phyloP scores from a whole-genome alignment of 441 rosid species.

The Pelargonium cotyledonis region DNA sequence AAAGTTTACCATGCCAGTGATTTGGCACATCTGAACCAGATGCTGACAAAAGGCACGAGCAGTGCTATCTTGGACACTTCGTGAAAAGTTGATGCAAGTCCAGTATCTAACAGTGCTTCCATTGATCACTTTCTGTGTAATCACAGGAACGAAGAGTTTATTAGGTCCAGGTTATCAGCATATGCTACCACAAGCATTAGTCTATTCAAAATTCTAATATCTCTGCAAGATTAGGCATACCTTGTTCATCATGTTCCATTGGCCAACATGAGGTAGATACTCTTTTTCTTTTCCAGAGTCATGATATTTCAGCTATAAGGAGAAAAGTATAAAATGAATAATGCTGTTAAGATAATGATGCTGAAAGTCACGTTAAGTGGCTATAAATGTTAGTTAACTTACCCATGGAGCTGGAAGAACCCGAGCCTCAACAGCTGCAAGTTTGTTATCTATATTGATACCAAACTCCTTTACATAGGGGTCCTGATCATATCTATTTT shows the following conservation, averaged over 20 bases:
- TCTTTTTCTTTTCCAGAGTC: conserved; percentile 95
- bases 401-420: conserved; percentile 99
- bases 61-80: conserved; percentile 81
- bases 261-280: conserved; percentile 92
- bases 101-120: conserved; percentile 88
- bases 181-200: conserved; percentile 5
- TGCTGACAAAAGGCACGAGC: conserved; percentile 87
- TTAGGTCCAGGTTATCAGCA: conserved; percentile 3
- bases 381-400: conserved; percentile 16
- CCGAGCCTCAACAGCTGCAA: conserved; percentile 88
- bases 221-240: conserved; percentile 25
- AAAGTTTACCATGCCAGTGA: conserved; percentile 83
- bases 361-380: not conserved
- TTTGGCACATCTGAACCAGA: conserved; percentile 91
- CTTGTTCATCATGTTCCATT: conserved; percentile 99
- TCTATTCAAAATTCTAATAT: not conserved
- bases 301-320: conserved; percentile 77
- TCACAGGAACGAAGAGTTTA: conserved; percentile 9
- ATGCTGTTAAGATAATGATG: conserved; percentile 13
- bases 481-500: conserved; percentile 38
- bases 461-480: conserved; percentile 94
- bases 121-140: conserved; percentile 78
- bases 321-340: conserved; percentile 18
- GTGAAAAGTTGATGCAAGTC: conserved; percentile 94
- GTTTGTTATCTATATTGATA: conserved; percentile 69